phyloP scores from a whole-genome alignment of 805 yeast genomes.

The Yamadazyma takamatsuzukensis region DNA sequence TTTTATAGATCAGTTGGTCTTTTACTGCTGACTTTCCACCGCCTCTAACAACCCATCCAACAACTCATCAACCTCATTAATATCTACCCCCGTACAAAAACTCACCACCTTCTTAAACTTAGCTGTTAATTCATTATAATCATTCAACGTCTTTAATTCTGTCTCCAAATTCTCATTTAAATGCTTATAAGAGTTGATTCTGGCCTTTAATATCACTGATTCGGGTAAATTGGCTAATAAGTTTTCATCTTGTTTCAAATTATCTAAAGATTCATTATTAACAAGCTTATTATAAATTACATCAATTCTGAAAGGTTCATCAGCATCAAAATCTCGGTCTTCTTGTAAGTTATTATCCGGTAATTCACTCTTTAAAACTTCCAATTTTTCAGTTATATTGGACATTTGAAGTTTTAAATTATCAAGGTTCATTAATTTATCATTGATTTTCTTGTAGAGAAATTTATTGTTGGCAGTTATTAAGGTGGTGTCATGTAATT shows the following conservation, averaged over 20 bases:
- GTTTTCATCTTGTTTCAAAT: conserved; percentile 21
- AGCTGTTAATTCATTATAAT: conserved; percentile 38
- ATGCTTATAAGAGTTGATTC: conserved; percentile 74
- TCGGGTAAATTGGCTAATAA: conserved; percentile 41
- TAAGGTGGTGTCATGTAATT: conserved; percentile 37
- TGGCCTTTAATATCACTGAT: conserved; percentile 56
- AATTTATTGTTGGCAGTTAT: conserved; percentile 41
- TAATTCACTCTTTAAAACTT: conserved; percentile 21
- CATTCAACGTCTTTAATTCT: conserved; percentile 50
- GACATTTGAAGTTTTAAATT: conserved; percentile 47
- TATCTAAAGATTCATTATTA: conserved; percentile 22
- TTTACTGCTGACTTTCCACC: conserved; percentile 59
- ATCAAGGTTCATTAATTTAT: conserved; percentile 41
- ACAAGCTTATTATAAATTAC: conserved; percentile 53
- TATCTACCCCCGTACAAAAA: conserved; percentile 84
- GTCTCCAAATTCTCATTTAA: conserved; percentile 57
- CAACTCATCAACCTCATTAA: conserved; percentile 72
- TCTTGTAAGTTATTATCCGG: conserved; percentile 48
- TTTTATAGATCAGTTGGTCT: background rate
- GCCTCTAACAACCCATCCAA: conserved; percentile 85
- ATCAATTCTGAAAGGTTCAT: conserved; percentile 80
- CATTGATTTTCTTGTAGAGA: conserved; percentile 31
- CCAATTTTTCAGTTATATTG: conserved; percentile 35
- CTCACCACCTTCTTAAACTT: conserved; percentile 89
- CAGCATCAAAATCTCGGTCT: conserved; percentile 79